phyloP scores from a whole-genome alignment of 257 asterid genomes.

The Gentiana macrophylla region DNA sequence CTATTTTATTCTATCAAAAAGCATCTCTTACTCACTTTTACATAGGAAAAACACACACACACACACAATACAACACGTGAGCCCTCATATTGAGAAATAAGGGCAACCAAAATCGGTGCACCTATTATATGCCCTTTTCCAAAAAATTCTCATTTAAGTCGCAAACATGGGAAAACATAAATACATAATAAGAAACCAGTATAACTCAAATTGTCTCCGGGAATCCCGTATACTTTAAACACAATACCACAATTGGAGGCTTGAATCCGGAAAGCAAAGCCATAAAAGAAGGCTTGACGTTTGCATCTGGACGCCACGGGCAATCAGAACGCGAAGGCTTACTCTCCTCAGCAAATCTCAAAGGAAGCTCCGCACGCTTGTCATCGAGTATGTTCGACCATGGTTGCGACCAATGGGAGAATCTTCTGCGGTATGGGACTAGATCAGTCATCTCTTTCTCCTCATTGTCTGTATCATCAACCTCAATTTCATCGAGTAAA shows the following conservation, averaged over 20 bases:
- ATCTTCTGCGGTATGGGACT: slow-evolving; percentile 3
- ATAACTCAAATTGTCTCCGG: neutral
- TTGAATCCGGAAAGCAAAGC: slow-evolving; percentile 7
- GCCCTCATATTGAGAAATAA: too few relatives aligned
- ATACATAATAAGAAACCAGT: too few relatives aligned
- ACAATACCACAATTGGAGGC: slow-evolving; percentile 14
- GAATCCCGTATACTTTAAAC: neutral
- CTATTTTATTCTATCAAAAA: too few relatives aligned
- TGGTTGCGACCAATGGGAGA: slow-evolving; percentile 20
- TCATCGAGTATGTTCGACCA: slow-evolving; percentile 17
- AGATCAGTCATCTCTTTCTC: slow-evolving; percentile 8
- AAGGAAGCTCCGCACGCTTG: neutral
- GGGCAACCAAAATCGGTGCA: too few relatives aligned
- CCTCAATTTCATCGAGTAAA: slow-evolving; percentile 13
- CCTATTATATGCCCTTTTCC: neutral
- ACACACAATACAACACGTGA: too few relatives aligned
- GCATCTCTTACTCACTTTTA: too few relatives aligned
- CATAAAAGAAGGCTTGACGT: slow-evolving; percentile 1
- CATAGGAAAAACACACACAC: too few relatives aligned
- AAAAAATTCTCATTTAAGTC: neutral
- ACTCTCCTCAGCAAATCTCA: slow-evolving; percentile 7
- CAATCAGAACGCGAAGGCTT: slow-evolving; percentile 11
- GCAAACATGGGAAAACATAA: neutral
- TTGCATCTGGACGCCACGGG: slow-evolving; percentile 10
- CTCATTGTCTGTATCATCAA: slow-evolving; percentile 16